Evolutionary conservation across 129 eudicot genomes (phyloP).

Genomic region (Arctium minus): DNA sequence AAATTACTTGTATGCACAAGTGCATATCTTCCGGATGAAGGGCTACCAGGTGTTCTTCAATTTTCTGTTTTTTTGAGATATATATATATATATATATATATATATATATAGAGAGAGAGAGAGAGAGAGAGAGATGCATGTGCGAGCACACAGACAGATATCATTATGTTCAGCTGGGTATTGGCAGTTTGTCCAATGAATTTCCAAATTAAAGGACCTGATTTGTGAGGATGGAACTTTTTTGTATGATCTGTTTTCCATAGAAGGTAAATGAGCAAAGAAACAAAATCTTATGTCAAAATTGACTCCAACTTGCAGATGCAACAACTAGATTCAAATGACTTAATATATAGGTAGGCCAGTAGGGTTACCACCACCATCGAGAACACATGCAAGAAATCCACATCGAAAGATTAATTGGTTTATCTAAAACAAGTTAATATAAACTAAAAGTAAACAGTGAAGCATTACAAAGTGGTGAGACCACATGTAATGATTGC

Average conservation of each 20-base stretch:
- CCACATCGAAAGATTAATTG: background rate
- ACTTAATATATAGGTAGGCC: background rate
- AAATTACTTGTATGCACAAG: too few species aligned
- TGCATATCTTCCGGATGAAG: too few species aligned
- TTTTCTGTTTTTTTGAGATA: too few species aligned
- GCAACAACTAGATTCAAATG: background rate
- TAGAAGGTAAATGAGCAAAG: background rate
- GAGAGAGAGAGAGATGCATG: background rate
- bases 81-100: background rate
- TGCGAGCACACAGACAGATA: background rate
- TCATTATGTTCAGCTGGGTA: background rate
- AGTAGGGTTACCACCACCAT: background rate
- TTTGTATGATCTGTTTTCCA: background rate
- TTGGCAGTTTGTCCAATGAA: background rate
- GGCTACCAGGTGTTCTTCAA: too few species aligned
- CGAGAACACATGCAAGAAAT: background rate
- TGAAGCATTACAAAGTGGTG: too few species aligned
- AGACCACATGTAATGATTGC: too few species aligned
- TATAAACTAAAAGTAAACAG: background rate
- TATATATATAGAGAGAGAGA: background rate
- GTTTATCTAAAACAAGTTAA: background rate
- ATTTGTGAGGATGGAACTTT: background rate
- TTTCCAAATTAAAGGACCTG: background rate
- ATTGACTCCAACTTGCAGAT: background rate
- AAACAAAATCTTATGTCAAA: background rate